Conservation (phyloP, 2,329 filamentous ascomycete genomes). For the Tricladium varicosporioides region DNA sequence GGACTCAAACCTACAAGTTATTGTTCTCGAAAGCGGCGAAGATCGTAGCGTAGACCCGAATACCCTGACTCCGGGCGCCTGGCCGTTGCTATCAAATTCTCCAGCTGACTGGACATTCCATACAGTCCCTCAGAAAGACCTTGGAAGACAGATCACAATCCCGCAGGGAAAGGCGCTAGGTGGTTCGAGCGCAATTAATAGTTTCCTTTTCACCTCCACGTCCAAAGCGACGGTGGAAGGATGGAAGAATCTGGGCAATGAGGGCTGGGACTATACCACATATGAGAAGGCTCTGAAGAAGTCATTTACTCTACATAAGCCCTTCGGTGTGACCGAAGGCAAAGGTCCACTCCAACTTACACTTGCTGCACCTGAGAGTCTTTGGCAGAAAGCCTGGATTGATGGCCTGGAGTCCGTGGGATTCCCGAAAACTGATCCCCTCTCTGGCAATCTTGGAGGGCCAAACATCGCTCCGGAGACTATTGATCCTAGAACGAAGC, state of each 20-base stretch:
- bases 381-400: conserved; percentile 7
- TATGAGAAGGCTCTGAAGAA: conserved; percentile 37
- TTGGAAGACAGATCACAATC: conserved; percentile 1
- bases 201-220: conserved; percentile 25
- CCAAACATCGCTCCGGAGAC: conserved; percentile 9
- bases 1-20: conserved; percentile 23
- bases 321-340: conserved; percentile 8
- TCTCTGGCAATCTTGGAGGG: conserved; percentile 7
- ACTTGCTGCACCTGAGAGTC: background rate
- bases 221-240: conserved; percentile 34
- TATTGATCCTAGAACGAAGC: conserved; percentile 5
- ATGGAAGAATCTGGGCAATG: conserved; percentile 41
- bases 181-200: conserved; percentile 37
- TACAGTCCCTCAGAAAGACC: conserved; percentile 38
- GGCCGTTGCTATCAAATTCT: conserved; percentile 22
- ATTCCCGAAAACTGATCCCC: conserved; percentile 1
- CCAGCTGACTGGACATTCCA: conserved; percentile 57
- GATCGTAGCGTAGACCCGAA: conserved; percentile 4
- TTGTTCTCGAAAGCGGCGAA: conserved; percentile 15
- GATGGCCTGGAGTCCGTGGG: background rate
- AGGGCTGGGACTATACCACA: conserved; percentile 42
- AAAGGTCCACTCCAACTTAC: background rate
- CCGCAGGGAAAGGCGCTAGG: conserved; percentile 37
- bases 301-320: conserved; percentile 42
- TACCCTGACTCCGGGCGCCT: conserved; percentile 3